Conservation (phyloP, 805 yeast species). For the Metschnikowia gruessii region DNA sequence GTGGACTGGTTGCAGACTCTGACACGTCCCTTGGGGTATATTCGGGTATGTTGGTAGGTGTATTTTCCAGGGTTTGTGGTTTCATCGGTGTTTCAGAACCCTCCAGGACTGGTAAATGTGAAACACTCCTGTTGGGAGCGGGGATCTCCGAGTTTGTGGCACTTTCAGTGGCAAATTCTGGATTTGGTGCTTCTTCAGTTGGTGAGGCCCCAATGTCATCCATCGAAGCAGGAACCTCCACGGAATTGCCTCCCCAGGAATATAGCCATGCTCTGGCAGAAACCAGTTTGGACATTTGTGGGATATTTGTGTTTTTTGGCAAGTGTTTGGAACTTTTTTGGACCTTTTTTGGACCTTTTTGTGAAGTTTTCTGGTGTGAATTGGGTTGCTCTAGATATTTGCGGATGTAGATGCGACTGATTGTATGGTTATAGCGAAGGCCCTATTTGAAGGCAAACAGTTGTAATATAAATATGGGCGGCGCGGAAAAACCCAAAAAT, state of each 20-base stretch:
- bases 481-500: no score
- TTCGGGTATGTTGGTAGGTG: background rate
- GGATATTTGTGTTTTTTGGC: background rate
- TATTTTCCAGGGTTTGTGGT: background rate
- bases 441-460: no score
- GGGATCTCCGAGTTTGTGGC: background rate
- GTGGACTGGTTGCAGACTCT: no score
- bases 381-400: background rate
- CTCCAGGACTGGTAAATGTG: background rate
- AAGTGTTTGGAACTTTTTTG: background rate
- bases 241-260: conserved; percentile 8
- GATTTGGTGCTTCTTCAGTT: no score
- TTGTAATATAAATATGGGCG: no score
- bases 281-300: background rate
- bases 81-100: background rate
- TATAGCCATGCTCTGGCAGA: conserved; percentile 5
- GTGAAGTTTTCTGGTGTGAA: background rate
- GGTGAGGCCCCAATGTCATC: no score
- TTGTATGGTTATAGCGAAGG: no score
- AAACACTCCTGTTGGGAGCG: background rate
- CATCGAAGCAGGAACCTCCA: background rate
- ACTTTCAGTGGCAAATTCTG: background rate
- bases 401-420: no score
- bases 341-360: background rate
- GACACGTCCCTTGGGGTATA: no score